These are phyloP conservation scores for Salvia miltiorrhiza DNA, from an alignment of 257 asterid species.

Conservation along the genomic window DNA sequence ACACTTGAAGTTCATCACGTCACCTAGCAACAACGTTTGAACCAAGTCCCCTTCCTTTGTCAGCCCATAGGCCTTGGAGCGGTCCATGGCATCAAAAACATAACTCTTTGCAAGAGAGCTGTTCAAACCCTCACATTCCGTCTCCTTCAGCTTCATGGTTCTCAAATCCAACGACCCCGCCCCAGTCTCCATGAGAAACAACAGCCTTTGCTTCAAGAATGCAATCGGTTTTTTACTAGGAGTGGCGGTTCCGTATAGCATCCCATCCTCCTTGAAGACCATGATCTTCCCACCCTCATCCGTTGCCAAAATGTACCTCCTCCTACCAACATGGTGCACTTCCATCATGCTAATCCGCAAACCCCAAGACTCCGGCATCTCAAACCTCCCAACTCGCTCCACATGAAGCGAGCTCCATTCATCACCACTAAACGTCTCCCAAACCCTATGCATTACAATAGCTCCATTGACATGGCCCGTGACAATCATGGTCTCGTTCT, in stretches of 20 bases:
- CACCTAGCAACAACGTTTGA: conserved; percentile 76
- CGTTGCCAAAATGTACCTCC: conserved; percentile 59
- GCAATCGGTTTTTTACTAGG: conserved; percentile 67
- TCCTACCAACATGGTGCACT: conserved; percentile 85
- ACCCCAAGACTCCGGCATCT: conserved; percentile 37
- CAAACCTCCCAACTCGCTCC: conserved; percentile 52
- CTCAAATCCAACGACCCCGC: conserved; percentile 96
- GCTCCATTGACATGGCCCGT: conserved; percentile 78
- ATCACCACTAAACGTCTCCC: conserved; percentile 68
- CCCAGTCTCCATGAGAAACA: conserved; percentile 85
- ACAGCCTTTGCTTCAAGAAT: conserved; percentile 85
- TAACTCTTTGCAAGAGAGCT: conserved; percentile 52
- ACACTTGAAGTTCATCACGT: conserved; percentile 85
- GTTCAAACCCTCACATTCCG: conserved; percentile 86
- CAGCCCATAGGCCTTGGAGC: conserved; percentile 83
- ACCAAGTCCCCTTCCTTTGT: conserved; percentile 75
- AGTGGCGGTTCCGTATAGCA: conserved; percentile 47
- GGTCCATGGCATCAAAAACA: conserved; percentile 75
- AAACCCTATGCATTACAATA: conserved; percentile 64
- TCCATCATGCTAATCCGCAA: conserved; percentile 49
- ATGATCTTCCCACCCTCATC: conserved; percentile 54
- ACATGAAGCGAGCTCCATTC: conserved; percentile 53
- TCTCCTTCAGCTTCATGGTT: conserved; percentile 81
- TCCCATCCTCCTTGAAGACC: conserved; percentile 70
- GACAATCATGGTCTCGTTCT: conserved; percentile 77